Evolutionary conservation across 208 protist genomes (phyloP).

Genomic region (Spongospora subterranea): DNA sequence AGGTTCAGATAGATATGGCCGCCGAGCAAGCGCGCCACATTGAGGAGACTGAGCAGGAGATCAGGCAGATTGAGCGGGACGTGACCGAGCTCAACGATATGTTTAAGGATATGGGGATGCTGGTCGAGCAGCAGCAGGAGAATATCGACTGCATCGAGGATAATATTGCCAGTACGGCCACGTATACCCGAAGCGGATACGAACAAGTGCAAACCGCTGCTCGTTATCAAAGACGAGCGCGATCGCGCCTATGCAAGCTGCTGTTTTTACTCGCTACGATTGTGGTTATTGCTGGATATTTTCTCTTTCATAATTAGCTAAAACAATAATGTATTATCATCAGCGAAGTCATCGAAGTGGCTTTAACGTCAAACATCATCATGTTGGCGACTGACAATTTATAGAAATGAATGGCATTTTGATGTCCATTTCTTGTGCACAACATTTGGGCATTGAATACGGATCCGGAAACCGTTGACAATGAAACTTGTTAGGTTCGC

Average conservation of each 20-base stretch:
- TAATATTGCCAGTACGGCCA: conserved; percentile 11
- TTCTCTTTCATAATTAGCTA: neutral
- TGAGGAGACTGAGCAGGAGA: conserved; percentile 40
- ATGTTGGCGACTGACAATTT: no score
- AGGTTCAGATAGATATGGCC: conserved; percentile 47
- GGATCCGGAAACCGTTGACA: no score
- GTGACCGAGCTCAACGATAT: conserved; percentile 43
- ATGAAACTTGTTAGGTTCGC: no score
- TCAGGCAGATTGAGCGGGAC: conserved; percentile 30
- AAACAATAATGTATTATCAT: neutral
- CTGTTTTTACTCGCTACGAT: neutral
- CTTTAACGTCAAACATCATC: no score
- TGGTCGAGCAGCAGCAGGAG: conserved; percentile 36
- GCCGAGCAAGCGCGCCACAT: conserved; percentile 21
- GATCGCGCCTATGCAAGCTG: conserved; percentile 26
- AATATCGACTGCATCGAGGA: neutral
- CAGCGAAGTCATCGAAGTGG: neutral
- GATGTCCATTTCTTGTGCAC: no score
- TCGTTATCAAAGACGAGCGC: conserved; percentile 7
- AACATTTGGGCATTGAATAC: no score
- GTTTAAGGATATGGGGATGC: conserved; percentile 46
- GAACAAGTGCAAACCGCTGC: conserved; percentile 22
- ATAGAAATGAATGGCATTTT: no score
- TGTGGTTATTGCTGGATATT: neutral
- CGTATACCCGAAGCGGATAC: conserved; percentile 9